Base-by-base conservation (phyloP, 208 protist species). In the Crithidia brevicula region DNA sequence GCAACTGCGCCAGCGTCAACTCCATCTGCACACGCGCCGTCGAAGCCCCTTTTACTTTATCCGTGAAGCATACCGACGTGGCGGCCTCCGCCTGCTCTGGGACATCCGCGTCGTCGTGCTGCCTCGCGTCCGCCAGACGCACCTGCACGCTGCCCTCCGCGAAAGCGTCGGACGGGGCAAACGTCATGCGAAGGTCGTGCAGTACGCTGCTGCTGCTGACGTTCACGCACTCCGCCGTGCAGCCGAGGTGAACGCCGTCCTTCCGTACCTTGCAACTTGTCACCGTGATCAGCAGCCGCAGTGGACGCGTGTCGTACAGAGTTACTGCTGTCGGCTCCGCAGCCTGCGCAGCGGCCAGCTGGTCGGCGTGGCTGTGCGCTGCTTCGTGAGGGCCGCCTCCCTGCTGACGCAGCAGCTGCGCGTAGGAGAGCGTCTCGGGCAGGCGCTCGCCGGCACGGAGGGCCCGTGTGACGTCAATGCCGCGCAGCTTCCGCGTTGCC, bases 381-480 rank as follows among this genome's bases (percentile, higher is more conserved):
- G 5, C 15, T 7, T 22, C 27, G 5, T 30, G 25, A 22, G 22
- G 51, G 18, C 46, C 49, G 20, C 62, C 42, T 42, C 52, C 40
- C 34, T 50, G 61, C 49, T 52, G 22, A 40, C 77, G 68, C 11
- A 83, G 69, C 23, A 82, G 67, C 59, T 73, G 65, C 2, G 65
- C 70, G 58, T 95, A 92, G 20, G 89, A 83, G 22, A 91, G 59
- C 18, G 73, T 70, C 64, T 87, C 79, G 10, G 86, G 89, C 27
- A 95, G 78, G 34, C 62, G 71, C 59, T 95, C 90, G 40, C 89
- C 73, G 3, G 65, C 75, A 18, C 72, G 49, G 11, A 95, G 77
- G 0, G 79, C 82, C 4, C 74, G 83, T 27, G 85, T 94, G 60
- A 96, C 83, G 67, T 96, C 91, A 18, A 96, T 88, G 54, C 75